Base-by-base conservation (phyloP, 345 rosid genomes). In the Arabidopsis thaliana region DNA sequence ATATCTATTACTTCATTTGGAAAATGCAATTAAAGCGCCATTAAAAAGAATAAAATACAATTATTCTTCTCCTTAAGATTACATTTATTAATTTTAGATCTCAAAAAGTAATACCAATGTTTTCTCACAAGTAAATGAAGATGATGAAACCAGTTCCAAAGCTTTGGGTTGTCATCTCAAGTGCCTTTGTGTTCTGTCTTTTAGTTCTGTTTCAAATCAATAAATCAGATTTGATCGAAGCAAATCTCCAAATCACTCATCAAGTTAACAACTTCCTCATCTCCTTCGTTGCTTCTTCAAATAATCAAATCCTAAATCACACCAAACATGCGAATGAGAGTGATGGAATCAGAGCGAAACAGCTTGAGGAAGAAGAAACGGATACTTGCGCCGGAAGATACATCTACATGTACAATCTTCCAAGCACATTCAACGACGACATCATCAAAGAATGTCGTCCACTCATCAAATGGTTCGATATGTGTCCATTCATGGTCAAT, bases 321-420 rank as follows among this genome's bases (percentile, higher is more conserved):
- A 76, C 50, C 37, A 12, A 16, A 23, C 40, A 1, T 59, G n/a
- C 30, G 3, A 50, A 67, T 1, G 12, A 30, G 42, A 44, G 44
- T 24, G 70, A 53, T 65, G 74, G 14, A 55, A 20, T 7, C 72
- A 33, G 30, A 57, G 24, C 6, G 4, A 59, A 40, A 24, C 38
- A 20, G 8, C 13, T 33, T 1, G 20, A 60, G 13, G 11, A 60
- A 24, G 36, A 56, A 50, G 48, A 34, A 65, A 1, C 11, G 2
- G 77, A 82, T 78, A 50, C 64, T 34, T 85, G 88, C 58, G 60
- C 8, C 0, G 84, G 84, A 64, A 80, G 86, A 65, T 80, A 81
- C 74, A 48, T 83, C 28, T 85, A 81, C 59, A 36, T 80, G 53
- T 67, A 81, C 52, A 45, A 83, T 61, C 83, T 85, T 44, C 88